Base-by-base conservation (phyloP, 768 basidiomycete genomes). In the Coprinopsis sp. region DNA sequence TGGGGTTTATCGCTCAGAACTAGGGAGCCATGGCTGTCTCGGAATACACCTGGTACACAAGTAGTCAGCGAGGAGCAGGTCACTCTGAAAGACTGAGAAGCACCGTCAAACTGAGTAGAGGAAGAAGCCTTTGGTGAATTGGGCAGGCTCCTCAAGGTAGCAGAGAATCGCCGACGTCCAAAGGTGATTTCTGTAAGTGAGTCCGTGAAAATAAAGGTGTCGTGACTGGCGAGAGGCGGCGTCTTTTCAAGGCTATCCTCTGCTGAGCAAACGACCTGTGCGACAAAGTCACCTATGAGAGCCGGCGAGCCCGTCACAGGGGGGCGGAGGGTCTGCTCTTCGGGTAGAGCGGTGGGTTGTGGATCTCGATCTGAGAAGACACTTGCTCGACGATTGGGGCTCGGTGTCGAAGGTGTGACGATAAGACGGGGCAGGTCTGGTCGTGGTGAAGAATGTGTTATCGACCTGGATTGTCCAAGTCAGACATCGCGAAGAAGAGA, bases 101-200 rank as follows among this genome's bases (percentile, higher is more conserved):
- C 30, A 31, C 10, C 8, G 30, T 31, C n/a, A 8, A n/a, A 8
- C 30, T 8, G 30, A 8, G 8, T 31, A 31, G 30, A 31, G 30
- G 30, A n/a, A n/a, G n/a, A n/a, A n/a, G 10, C 30, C 30, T 31
- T 31, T n/a, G 30, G 30, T n/a, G 30, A 31, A 31, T 8, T 8
- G 30, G 30, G 30, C 10, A n/a, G 8, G 8, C n/a, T n/a, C 30
- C 30, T 31, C n/a, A n/a, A 8, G 30, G n/a, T 31, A 31, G 30
- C n/a, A n/a, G n/a, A n/a, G n/a, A n/a, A n/a, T n/a, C n/a, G n/a
- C n/a, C n/a, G n/a, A n/a, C n/a, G n/a, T n/a, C 40, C 40, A 30
- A 42, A 42, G 6, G 40, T 28, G 18, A 42, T 28, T 28, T 42
- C 40, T 24, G 40, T 42, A n/a, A 42, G 28, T 5, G 40, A 42